A percentile compares a stretch with the other conserved stretches of the same genome.
phyloP scores from a whole-genome alignment of 495 filamentous ascomycete genomes.

The Penicillium cataractarum region DNA sequence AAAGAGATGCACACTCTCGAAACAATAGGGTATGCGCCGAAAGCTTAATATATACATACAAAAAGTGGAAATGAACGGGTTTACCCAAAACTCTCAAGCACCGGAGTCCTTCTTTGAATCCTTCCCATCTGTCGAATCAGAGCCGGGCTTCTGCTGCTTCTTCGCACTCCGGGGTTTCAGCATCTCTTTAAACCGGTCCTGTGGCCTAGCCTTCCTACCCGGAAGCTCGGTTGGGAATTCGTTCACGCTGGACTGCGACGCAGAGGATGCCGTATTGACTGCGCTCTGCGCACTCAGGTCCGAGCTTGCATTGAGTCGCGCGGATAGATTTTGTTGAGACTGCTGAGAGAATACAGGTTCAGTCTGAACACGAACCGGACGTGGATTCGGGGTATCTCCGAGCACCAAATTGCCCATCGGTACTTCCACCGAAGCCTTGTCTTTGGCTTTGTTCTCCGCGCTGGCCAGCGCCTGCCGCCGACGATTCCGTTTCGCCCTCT shows the following conservation, averaged over 20 bases:
- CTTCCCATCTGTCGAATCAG: slow-evolving; percentile 11
- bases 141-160: slow-evolving; percentile 26
- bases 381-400: slow-evolving; percentile 5
- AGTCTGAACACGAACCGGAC: slow-evolving; percentile 3
- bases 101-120: not conserved
- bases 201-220: slow-evolving; percentile 23
- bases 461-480: slow-evolving; percentile 25
- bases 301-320: slow-evolving; percentile 23
- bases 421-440: slow-evolving; percentile 12
- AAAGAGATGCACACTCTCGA: not conserved
- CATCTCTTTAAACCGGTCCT: slow-evolving; percentile 28
- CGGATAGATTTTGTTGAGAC: not conserved
- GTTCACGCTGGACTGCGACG: slow-evolving; percentile 14
- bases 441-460: slow-evolving; percentile 1
- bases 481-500: slow-evolving; percentile 29
- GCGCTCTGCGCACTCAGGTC: slow-evolving; percentile 28
- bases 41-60: slow-evolving; percentile 1
- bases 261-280: slow-evolving; percentile 26
- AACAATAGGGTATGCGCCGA: not conserved
- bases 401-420: slow-evolving; percentile 31
- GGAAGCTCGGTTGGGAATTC: slow-evolving; percentile 13
- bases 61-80: not conserved
- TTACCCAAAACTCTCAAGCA: not conserved
- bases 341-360: slow-evolving; percentile 7
- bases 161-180: slow-evolving; percentile 26